Evolutionary conservation across 345 rosid genomes (phyloP).

Genomic region (Aegle marmelos): DNA sequence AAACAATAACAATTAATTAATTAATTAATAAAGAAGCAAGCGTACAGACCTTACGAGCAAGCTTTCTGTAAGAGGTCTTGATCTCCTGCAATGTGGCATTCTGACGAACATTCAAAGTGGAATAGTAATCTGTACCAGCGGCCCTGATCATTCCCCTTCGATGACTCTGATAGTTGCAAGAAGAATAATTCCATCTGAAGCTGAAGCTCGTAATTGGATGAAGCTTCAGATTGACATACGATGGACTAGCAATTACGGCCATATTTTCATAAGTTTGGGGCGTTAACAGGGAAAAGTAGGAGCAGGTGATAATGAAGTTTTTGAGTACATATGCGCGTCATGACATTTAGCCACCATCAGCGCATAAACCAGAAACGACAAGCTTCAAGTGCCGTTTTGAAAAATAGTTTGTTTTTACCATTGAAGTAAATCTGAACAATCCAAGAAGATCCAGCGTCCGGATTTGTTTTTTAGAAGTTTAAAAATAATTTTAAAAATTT

Average conservation of each 20-base stretch:
- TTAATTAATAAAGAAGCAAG: neutral
- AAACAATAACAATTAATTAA: too few species aligned
- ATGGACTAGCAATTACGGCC: neutral
- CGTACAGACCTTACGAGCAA: slow-evolving; percentile 76
- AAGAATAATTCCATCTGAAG: neutral
- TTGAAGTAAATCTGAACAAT: too few species aligned
- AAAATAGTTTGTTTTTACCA: too few species aligned
- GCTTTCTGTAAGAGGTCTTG: slow-evolving; percentile 72
- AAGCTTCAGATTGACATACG: neutral
- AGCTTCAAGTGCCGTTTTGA: too few species aligned
- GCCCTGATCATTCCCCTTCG: slow-evolving; percentile 34
- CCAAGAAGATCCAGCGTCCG: too few species aligned
- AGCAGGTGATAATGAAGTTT: too few species aligned
- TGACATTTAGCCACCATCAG: too few species aligned
- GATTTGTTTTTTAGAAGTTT: too few species aligned
- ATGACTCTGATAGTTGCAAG: slow-evolving; percentile 3
- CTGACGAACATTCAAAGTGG: slow-evolving; percentile 57
- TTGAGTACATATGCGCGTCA: too few species aligned
- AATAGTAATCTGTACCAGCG: slow-evolving; percentile 53
- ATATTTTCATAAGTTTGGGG: neutral
- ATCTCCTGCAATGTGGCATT: slow-evolving; percentile 76
- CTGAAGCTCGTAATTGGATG: neutral
- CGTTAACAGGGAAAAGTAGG: neutral
- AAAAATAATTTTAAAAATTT: too few species aligned
- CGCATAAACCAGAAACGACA: too few species aligned